phyloP scores from a whole-genome alignment of 2,329 filamentous ascomycete genomes.

The Stachybotrys chlorohalonatus region DNA sequence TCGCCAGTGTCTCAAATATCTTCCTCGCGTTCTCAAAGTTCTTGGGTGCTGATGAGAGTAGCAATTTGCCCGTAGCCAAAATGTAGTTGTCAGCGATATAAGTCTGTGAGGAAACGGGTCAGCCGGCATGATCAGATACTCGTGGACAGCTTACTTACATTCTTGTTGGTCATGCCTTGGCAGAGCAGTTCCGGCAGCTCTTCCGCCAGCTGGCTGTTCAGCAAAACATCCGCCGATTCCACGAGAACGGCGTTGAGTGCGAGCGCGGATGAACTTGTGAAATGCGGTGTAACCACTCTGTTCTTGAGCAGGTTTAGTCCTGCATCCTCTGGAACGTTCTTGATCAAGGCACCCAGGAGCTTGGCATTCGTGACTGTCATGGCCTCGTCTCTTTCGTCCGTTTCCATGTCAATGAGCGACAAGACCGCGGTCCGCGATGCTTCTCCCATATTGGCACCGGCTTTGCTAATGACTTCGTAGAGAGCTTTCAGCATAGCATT shows the following conservation, averaged over 20 bases:
- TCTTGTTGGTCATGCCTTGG: slow-evolving; percentile 69
- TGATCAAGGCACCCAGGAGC: slow-evolving; percentile 80
- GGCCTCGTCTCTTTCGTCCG: slow-evolving; percentile 62
- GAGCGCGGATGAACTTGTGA: slow-evolving; percentile 71
- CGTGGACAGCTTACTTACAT: slow-evolving; percentile 43
- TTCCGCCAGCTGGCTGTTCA: slow-evolving; percentile 55
- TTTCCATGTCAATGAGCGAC: slow-evolving; percentile 77
- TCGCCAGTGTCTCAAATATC: slow-evolving; percentile 70
- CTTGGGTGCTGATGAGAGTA: slow-evolving; percentile 61
- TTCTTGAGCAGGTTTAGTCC: slow-evolving; percentile 53
- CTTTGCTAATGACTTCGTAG: slow-evolving; percentile 93
- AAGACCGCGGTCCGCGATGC: slow-evolving; percentile 78
- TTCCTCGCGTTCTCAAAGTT: slow-evolving; percentile 69
- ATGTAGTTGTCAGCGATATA: slow-evolving; percentile 84
- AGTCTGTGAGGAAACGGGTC: slow-evolving; percentile 35
- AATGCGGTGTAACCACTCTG: slow-evolving; percentile 69
- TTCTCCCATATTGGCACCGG: slow-evolving; percentile 90
- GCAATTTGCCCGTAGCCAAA: slow-evolving; percentile 82
- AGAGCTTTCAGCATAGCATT: slow-evolving; percentile 96
- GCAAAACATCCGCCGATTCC: slow-evolving; percentile 65
- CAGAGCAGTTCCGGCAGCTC: slow-evolving; percentile 71
- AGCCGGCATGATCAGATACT: background rate
- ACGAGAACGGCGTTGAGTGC: slow-evolving; percentile 82
- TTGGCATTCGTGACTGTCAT: slow-evolving; percentile 89
- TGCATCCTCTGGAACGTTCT: slow-evolving; percentile 68